Evolutionary conservation across 2,329 filamentous ascomycete species (phyloP).

Genomic region (Byssoonygena ceratinophila): DNA sequence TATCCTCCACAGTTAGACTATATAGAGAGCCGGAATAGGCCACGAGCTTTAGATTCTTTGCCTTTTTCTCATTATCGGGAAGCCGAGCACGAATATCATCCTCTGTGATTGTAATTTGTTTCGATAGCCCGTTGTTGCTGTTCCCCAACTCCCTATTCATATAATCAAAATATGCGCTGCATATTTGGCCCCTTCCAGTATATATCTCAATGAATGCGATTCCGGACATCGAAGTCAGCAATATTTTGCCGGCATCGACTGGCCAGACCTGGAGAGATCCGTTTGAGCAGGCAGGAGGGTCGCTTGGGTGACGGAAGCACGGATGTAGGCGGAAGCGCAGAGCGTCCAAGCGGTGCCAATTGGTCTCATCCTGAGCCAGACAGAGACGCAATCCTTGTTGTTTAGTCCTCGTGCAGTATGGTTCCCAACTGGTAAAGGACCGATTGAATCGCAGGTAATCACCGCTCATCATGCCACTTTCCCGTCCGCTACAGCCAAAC

Average conservation of each 20-base stretch:
- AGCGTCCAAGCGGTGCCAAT: constrained; percentile 81
- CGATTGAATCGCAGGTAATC: constrained; percentile 80
- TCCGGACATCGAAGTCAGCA: constrained; percentile 69
- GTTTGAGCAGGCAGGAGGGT: constrained; percentile 54
- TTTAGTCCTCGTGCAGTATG: constrained; percentile 78
- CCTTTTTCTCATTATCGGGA: constrained; percentile 61
- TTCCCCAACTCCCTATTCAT: constrained; percentile 49
- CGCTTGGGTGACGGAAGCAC: constrained; percentile 74
- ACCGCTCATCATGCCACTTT: constrained; percentile 80
- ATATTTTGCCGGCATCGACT: constrained; percentile 63
- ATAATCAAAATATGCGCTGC: constrained; percentile 73
- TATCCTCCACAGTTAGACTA: constrained; percentile 65
- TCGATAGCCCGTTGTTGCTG: constrained; percentile 46
- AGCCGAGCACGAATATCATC: constrained; percentile 60
- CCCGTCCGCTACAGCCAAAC: constrained; percentile 81
- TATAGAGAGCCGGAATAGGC: constrained; percentile 69
- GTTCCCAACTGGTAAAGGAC: constrained; percentile 68
- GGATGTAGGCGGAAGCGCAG: constrained; percentile 84
- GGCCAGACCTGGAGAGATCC: constrained; percentile 77
- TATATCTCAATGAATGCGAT: constrained; percentile 79
- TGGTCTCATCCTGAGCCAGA: constrained; percentile 68
- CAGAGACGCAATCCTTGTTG: constrained; percentile 65
- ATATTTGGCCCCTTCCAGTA: constrained; percentile 68
- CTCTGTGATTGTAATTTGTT: constrained; percentile 65
- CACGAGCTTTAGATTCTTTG: constrained; percentile 54